Evolutionary conservation across 2,329 filamentous ascomycete species (phyloP).

Genomic region (Trichophyton benhamiae): DNA sequence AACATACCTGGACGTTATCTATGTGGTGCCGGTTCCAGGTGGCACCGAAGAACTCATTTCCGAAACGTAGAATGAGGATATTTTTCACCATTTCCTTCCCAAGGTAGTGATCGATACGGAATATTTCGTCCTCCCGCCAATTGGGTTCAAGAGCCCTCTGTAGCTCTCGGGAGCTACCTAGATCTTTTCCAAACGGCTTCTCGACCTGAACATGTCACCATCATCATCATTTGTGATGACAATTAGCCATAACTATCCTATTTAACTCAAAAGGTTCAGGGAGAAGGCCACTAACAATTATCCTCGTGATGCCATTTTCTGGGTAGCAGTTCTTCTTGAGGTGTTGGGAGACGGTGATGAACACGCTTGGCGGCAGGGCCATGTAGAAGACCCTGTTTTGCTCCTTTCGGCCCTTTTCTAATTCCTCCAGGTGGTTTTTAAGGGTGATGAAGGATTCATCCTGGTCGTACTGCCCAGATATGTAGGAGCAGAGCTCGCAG

Average conservation of each 20-base stretch:
- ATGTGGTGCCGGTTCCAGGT: conserved; percentile 99
- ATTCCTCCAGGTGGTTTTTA: conserved; percentile 69
- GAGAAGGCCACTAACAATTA: conserved; percentile 57
- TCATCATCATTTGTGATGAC: background rate
- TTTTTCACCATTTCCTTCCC: conserved; percentile 99
- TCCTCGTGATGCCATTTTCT: conserved; percentile 73
- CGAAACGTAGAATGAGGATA: conserved; percentile 92
- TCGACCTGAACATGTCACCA: conserved; percentile 54
- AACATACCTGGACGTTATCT: conserved; percentile 73
- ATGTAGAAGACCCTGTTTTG: conserved; percentile 97
- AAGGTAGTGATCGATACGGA: conserved; percentile 98
- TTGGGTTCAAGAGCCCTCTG: conserved; percentile 91
- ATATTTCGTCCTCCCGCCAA: conserved; percentile 98
- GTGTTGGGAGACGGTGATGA: conserved; percentile 94
- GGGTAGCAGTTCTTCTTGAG: conserved; percentile 97
- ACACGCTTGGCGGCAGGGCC: conserved; percentile 93
- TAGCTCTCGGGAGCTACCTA: conserved; percentile 83
- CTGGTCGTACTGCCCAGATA: conserved; percentile 95
- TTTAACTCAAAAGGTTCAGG: background rate
- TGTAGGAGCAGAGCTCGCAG: conserved; percentile 74
- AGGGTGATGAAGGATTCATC: conserved; percentile 86
- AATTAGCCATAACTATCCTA: background rate
- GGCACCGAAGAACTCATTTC: conserved; percentile 95
- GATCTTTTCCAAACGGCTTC: conserved; percentile 98
- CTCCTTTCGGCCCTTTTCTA: conserved; percentile 72